Evolutionary conservation across 2,329 filamentous ascomycete species (phyloP).

Genomic region (Colletotrichum karsti): DNA sequence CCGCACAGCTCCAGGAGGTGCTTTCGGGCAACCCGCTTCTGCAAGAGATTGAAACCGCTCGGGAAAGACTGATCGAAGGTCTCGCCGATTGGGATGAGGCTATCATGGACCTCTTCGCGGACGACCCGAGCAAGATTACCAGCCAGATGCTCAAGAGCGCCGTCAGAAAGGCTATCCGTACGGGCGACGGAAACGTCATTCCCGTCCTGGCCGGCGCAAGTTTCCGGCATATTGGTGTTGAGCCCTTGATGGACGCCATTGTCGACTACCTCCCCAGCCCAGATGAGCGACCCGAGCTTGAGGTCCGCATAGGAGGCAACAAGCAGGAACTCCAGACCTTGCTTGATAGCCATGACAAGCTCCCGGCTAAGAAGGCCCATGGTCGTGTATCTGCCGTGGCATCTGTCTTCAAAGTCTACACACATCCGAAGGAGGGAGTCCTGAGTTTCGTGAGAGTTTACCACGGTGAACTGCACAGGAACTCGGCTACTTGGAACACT

Average conservation of each 20-base stretch:
- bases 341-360: constrained; percentile 36
- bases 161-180: constrained; percentile 76
- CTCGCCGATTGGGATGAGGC: constrained; percentile 89
- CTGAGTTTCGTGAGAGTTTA: constrained; percentile 94
- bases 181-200: constrained; percentile 76
- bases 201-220: constrained; percentile 93
- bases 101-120: constrained; percentile 86
- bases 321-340: constrained; percentile 51
- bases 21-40: constrained; percentile 59
- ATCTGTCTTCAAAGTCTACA: constrained; percentile 93
- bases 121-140: constrained; percentile 78
- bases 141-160: constrained; percentile 74
- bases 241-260: constrained; percentile 88
- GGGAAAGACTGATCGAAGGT: constrained; percentile 81
- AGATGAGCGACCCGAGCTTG: constrained; percentile 79
- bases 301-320: constrained; percentile 74
- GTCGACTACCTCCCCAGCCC: constrained; percentile 89
- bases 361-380: constrained; percentile 39
- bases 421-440: constrained; percentile 85
- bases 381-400: constrained; percentile 57
- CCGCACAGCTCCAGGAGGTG: constrained; percentile 35
- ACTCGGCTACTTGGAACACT: constrained; percentile 85
- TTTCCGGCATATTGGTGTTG: constrained; percentile 92
- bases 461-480: constrained; percentile 80
- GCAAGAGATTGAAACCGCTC: constrained; percentile 77